Conservation (phyloP, 1,284 basidiomycete genomes). For the Irpex sp. region DNA sequence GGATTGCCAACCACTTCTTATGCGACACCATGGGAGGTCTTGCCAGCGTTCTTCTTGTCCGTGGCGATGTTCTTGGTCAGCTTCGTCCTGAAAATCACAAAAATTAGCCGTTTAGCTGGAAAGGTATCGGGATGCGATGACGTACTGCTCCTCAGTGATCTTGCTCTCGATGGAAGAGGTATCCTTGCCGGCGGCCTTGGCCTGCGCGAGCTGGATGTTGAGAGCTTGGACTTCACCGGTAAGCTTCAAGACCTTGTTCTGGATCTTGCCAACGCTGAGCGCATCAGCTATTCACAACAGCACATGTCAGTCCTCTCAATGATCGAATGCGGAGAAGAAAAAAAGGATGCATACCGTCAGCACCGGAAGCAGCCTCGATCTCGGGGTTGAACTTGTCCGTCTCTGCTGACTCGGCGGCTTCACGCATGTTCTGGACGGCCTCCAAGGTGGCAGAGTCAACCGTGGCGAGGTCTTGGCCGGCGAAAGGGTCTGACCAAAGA, state of each 20-base stretch:
- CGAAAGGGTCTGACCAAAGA: conserved; percentile 31
- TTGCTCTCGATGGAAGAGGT: conserved; percentile 27
- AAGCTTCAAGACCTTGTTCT: conserved; percentile 52
- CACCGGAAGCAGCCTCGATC: conserved; percentile 39
- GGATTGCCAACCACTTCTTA: not conserved
- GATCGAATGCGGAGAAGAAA: not conserved
- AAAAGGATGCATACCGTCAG: conserved; percentile 19
- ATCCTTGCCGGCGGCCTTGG: conserved; percentile 32
- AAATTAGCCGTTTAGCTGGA: not conserved
- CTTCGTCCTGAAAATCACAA: conserved; percentile 2
- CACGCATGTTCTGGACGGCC: conserved; percentile 41
- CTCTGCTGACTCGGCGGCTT: conserved; percentile 42
- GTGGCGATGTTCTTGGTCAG: conserved; percentile 30
- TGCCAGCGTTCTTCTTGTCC: conserved; percentile 30
- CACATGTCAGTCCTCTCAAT: not conserved
- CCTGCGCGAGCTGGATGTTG: conserved; percentile 40
- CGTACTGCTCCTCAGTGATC: conserved; percentile 31
- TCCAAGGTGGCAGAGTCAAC: conserved; percentile 23
- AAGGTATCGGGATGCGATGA: not conserved
- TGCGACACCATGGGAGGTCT: conserved; percentile 30
- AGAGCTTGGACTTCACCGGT: conserved; percentile 38
- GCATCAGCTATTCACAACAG: conserved; percentile 20
- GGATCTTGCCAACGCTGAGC: conserved; percentile 43
- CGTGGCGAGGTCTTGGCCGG: conserved; percentile 33
- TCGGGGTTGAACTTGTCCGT: conserved; percentile 40